Conservation (phyloP, 176 grass and related monocot genomes). For the Aegilops tauschii region DNA sequence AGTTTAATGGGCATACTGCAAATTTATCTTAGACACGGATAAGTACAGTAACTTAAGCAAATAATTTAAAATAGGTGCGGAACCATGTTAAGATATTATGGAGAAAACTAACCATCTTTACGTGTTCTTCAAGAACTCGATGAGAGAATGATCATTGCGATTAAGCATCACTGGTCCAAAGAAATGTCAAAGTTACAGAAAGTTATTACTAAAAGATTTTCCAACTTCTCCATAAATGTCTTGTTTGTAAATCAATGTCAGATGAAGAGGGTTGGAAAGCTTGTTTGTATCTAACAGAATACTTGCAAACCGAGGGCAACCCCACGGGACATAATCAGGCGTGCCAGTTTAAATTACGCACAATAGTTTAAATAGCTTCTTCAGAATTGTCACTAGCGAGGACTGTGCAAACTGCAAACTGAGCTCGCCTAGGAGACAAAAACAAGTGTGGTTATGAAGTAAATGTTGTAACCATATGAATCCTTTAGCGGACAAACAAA, state of each 20-base stretch:
- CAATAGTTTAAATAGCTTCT: not conserved
- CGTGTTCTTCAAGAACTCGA: constrained; percentile 31
- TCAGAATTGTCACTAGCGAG: constrained; percentile 34
- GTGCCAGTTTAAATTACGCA: not conserved
- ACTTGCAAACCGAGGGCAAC: constrained; percentile 49
- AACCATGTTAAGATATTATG: no score
- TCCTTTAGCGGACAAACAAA: not conserved
- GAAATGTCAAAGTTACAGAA: constrained; percentile 21
- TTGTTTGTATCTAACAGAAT: constrained; percentile 60
- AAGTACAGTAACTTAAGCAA: not conserved
- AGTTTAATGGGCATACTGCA: not conserved
- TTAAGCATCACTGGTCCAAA: constrained; percentile 50
- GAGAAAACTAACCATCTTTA: no score
- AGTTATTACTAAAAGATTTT: not conserved
- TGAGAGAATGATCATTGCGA: constrained; percentile 44
- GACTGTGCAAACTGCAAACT: constrained; percentile 40
- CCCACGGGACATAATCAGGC: not conserved
- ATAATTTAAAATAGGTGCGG: no score
- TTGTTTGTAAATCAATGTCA: not conserved
- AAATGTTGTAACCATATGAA: constrained; percentile 24
- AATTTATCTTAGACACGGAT: not conserved
- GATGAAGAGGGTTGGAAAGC: constrained; percentile 32
- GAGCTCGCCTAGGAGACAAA: constrained; percentile 48
- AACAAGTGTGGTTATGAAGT: constrained; percentile 36
- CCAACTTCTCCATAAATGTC: not conserved